phyloP scores from a whole-genome alignment of 2,329 filamentous ascomycete genomes.

The Alternaria sp. region DNA sequence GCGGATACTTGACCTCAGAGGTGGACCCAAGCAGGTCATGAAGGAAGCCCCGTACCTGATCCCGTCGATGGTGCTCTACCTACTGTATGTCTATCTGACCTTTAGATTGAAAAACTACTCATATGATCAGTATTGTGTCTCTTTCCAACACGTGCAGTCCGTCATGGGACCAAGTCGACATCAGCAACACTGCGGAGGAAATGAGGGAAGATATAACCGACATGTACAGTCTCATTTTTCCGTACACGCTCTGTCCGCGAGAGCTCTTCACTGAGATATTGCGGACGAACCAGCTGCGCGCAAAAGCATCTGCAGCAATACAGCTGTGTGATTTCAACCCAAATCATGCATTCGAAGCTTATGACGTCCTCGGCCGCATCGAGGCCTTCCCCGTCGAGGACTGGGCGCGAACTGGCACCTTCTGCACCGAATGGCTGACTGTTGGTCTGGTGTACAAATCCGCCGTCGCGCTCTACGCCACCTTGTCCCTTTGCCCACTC shows the following conservation, averaged over 20 bases:
- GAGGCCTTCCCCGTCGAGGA: slow-evolving; percentile 29
- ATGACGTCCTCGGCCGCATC: slow-evolving; percentile 28
- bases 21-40: slow-evolving; percentile 29
- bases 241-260: slow-evolving; percentile 35
- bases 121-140: slow-evolving; percentile 25
- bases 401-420: slow-evolving; percentile 34
- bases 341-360: slow-evolving; percentile 19
- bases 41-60: slow-evolving; percentile 23
- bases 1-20: slow-evolving; percentile 36
- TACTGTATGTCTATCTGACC: slow-evolving; percentile 25
- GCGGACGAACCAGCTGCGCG: slow-evolving; percentile 31
- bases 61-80: slow-evolving; percentile 29
- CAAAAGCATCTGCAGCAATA: slow-evolving; percentile 12
- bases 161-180: slow-evolving; percentile 29
- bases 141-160: slow-evolving; percentile 37
- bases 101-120: neutral
- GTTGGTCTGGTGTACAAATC: slow-evolving; percentile 34
- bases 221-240: slow-evolving; percentile 37
- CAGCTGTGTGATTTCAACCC: slow-evolving; percentile 11
- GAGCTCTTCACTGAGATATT: slow-evolving; percentile 32
- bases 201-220: slow-evolving; percentile 23
- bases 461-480: slow-evolving; percentile 35
- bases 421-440: slow-evolving; percentile 28
- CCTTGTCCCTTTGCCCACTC: slow-evolving; percentile 33
- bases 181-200: slow-evolving; percentile 16